Base-by-base conservation (phyloP, 1,284 basidiomycete species). In the Boletus austroedulis region DNA sequence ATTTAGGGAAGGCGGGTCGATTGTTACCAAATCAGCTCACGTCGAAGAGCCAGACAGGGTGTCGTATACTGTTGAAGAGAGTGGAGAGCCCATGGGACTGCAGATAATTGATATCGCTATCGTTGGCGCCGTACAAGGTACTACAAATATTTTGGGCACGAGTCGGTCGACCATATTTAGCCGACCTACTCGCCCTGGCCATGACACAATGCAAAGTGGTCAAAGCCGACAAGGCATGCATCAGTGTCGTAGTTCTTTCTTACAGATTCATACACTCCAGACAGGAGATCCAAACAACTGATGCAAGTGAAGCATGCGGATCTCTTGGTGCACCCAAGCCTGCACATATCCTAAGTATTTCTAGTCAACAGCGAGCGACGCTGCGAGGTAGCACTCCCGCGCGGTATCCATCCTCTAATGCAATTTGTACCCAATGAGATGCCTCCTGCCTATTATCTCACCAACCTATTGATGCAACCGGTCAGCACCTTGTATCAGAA, bases 401-500 rank as follows among this genome's bases (percentile, higher is more conserved):
- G 32, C 23, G 46, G 9, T 7, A 32, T 60, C 59, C 56, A 62
- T 45, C 12, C 24, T 79, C 78, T 86, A 88, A 66, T 89, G 78
- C 62, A 89, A 69, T 60, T 87, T 86, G 81, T 96, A 96, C 47
- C 94, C 94, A 67, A 95, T 81, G 47, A 95, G 72, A 77, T 85
- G 85, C 75, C 92, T 84, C 65, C 92, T 83, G 47, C 94, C 94
- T 65, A 95, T 71, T 64, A 96, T 95, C 77, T 97, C 94, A 57
- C 94, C 94, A 78, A 97, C 84, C 85, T 92, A 38, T 41, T 51
- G 14, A 11, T 23, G 5, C 46, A 28, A 9, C 21, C 26, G 29
- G 43, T 70, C 41, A 67, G 38, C 19, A 56, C n/a, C 28, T 19
- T 29, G 21, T 23, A 11, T 8, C 15, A 43, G 34, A 70, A 78